phyloP scores from a whole-genome alignment of 345 rosid species.

The Carallia pectinifolia region DNA sequence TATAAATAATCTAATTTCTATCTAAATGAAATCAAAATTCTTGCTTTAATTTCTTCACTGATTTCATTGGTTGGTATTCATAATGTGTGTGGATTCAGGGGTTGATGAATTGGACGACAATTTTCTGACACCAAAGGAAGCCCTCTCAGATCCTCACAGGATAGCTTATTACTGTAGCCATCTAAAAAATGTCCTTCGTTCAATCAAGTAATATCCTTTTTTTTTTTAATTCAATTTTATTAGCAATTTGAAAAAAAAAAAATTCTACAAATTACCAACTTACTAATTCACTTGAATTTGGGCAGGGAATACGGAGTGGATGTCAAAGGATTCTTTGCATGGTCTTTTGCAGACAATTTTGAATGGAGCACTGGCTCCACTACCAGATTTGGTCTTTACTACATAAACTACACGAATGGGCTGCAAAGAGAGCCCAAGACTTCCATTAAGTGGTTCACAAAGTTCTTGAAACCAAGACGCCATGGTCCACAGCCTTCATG shows the following conservation, averaged over 20 bases:
- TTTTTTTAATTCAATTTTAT: background rate
- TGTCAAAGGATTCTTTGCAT: constrained; percentile 2
- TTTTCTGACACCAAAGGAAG: no score
- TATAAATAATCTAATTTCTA: background rate
- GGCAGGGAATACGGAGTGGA: background rate
- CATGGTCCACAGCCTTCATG: no score
- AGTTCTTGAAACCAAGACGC: background rate
- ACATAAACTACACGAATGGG: background rate
- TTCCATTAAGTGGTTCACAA: constrained; percentile 8
- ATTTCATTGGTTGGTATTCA: no score
- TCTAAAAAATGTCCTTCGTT: no score
- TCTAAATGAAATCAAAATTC: background rate
- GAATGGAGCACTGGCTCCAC: constrained; percentile 11
- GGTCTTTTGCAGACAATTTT: constrained; percentile 5
- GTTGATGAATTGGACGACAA: no score
- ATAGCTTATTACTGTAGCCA: no score
- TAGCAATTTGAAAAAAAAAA: no score
- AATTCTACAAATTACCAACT: no score
- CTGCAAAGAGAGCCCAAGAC: constrained; percentile 1
- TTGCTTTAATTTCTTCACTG: background rate
- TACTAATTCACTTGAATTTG: background rate
- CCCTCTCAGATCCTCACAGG: no score
- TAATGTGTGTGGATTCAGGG: no score
- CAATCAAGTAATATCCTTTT: no score
- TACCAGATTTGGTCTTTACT: background rate